Evolutionary conservation across 148 eudicot species (phyloP), one percentile per base, ranked within the genome.

Genomic region (Fallopia convolvulus): DNA sequence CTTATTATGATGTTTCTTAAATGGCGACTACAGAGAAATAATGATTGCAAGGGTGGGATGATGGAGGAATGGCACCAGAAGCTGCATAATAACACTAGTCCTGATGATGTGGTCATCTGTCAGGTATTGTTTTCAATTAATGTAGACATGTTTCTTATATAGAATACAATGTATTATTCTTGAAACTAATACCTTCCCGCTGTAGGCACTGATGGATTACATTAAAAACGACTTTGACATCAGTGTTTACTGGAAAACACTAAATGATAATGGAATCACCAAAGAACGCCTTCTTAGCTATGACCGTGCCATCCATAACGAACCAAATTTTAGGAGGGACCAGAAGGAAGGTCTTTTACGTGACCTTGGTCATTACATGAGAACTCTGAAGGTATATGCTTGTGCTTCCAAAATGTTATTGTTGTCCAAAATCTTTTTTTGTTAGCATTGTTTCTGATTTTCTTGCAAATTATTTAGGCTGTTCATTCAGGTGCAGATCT

Each of bases 31-130:
- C 88, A 95, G 99, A 93, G 97, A 81, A 93, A 95, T 23, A 95
- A 95, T 84, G 84, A 87, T 71, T 95, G 99, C 88, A 91, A 91
- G 75, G 99, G 99, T 79, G 99, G 93, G 79, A 84, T 95, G 77
- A 95, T 95, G 97, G 99, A 95, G 83, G 94, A 95, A 85, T 95
- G 99, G 99, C 99, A 95, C 80, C 99, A 95, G 80, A 95, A 95
- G 83, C 84, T 95, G 82, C 99, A 95, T 83, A 93, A 95, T 79
- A 95, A 95, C 82, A 95, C 99, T 44, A 95, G 99, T 83, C 99
- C 99, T 75, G 98, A 95, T 81, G 98, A 95, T 85, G 99, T 95
- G 74, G 86, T 95, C 46, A 95, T 95, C 80, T 93, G 98, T 80
- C 98, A 93, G 99, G 98, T 95, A 87, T 70, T 40, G 36, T 68